These are phyloP conservation scores for Cercospora janseana DNA, from an alignment of 2,329 filamentous ascomycete species.

Conservation along the genomic window DNA sequence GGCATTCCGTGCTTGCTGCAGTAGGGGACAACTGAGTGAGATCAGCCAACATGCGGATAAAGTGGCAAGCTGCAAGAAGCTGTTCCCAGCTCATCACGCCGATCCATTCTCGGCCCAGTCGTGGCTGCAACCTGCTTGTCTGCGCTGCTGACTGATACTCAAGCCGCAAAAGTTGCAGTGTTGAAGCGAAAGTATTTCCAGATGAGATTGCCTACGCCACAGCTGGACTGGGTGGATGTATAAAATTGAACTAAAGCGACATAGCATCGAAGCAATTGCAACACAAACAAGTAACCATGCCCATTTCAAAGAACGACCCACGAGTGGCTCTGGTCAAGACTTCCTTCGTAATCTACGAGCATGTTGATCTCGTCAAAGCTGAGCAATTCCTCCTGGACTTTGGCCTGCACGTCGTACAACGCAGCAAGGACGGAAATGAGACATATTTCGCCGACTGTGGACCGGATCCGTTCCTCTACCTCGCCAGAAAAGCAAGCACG, in stretches of 20 bases:
- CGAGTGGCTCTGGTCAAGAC: slow-evolving; percentile 5
- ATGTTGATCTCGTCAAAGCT: slow-evolving; percentile 51
- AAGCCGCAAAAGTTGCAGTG: neutral
- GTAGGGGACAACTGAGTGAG: neutral
- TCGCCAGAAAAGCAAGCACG: neutral
- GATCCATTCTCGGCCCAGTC: no score
- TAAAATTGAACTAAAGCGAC: neutral
- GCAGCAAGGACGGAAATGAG: slow-evolving; percentile 34
- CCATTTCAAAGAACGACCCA: neutral
- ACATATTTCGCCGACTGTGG: slow-evolving; percentile 48
- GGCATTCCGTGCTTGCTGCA: neutral
- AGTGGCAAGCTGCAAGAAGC: neutral
- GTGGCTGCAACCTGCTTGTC: neutral
- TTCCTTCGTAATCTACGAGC: slow-evolving; percentile 44
- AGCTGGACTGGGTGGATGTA: neutral
- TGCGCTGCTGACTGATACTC: neutral
- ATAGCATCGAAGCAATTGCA: neutral
- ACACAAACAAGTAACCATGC: neutral
- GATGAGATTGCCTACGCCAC: neutral
- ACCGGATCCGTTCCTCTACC: slow-evolving; percentile 42
- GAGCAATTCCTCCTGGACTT: slow-evolving; percentile 49
- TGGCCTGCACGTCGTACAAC: slow-evolving; percentile 44
- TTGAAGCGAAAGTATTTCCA: neutral
- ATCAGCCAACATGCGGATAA: neutral
- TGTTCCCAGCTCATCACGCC: neutral